Percentiles rank a stretch among this genome's conserved stretches.
Conservation (phyloP, 164 flowering plant species). For the Kalanchoe fedtschenkoi region DNA sequence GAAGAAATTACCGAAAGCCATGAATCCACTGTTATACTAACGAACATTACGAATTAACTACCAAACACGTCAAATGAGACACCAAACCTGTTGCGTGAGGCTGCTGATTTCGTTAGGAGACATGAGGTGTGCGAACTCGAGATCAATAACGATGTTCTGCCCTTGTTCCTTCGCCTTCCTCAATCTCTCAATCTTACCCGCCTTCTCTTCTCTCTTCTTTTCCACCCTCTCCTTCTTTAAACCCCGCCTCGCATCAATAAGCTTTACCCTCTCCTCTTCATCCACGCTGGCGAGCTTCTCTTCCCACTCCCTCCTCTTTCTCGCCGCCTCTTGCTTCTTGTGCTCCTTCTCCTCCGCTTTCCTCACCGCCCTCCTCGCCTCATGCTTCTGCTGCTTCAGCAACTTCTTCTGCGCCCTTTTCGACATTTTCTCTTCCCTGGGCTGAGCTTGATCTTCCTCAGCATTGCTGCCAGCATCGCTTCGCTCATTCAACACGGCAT, state of each 20-base stretch:
- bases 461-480: too few species aligned
- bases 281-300: conserved; percentile 34
- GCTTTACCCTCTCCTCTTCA: conserved; percentile 63
- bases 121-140: conserved; percentile 80
- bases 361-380: conserved; percentile 71
- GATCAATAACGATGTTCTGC: conserved; percentile 75
- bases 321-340: conserved; percentile 48
- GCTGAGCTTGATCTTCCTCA: too few species aligned
- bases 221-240: conserved; percentile 73
- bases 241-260: conserved; percentile 47
- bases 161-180: conserved; percentile 45
- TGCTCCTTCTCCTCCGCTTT: conserved; percentile 59
- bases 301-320: conserved; percentile 72
- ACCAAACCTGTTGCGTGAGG: conserved; percentile 76
- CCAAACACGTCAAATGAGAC: too few species aligned
- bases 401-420: conserved; percentile 77
- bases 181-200: conserved; percentile 41
- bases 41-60: too few species aligned
- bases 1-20: background rate
- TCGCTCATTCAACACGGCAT: too few species aligned
- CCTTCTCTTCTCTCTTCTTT: conserved; percentile 53
- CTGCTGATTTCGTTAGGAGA: conserved; percentile 52
- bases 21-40: too few species aligned
- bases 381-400: conserved; percentile 56
- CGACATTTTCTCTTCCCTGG: conserved; percentile 25